phyloP scores from a whole-genome alignment of 257 asterid species.

The Solanum lycopersicoides region DNA sequence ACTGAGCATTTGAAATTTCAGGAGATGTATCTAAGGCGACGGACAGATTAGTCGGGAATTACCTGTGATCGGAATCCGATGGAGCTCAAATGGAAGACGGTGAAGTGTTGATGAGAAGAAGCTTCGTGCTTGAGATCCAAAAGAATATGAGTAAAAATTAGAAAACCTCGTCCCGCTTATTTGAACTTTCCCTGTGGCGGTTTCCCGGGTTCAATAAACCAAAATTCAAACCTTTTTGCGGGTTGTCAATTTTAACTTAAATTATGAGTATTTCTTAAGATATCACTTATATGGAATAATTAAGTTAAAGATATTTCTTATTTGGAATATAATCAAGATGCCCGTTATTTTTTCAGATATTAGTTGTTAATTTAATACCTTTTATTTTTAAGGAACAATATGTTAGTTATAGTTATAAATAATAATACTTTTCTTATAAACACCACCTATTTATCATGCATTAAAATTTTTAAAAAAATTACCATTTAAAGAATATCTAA shows the following conservation, averaged over 20 bases:
- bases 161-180: background rate
- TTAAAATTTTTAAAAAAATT: background rate
- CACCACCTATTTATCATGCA: background rate
- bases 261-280: background rate
- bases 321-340: background rate
- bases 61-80: background rate
- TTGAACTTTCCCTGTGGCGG: background rate
- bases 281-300: background rate
- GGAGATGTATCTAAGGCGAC: background rate
- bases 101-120: background rate
- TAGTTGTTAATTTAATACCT: background rate
- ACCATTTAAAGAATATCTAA: background rate
- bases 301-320: background rate
- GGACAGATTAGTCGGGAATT: background rate
- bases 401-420: background rate
- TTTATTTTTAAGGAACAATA: background rate
- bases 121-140: background rate
- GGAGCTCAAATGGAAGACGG: background rate
- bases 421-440: background rate
- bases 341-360: background rate
- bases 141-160: background rate
- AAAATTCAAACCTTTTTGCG: background rate
- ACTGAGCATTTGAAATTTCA: background rate
- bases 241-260: background rate
- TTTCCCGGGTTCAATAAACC: background rate